Evolutionary conservation across 805 yeast genomes (phyloP).

Genomic region (Wickerhamiella sergipiensis): DNA sequence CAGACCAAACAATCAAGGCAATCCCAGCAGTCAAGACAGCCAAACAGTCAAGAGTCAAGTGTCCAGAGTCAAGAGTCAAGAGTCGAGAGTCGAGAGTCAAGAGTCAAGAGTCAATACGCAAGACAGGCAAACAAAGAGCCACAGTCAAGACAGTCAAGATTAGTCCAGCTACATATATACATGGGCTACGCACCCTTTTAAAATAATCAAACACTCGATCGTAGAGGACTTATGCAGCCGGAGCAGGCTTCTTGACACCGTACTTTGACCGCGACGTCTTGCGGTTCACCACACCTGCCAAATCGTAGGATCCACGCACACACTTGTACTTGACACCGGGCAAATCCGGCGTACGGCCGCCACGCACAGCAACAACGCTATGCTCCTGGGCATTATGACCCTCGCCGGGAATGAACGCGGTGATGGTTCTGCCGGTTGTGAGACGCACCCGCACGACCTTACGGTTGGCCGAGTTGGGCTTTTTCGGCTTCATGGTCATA

Average conservation of each 20-base stretch:
- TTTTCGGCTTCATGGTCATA: constrained; percentile 92
- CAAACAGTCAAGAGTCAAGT: no score
- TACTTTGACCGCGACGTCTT: constrained; percentile 80
- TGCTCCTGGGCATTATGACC: constrained; percentile 98
- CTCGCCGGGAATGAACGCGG: constrained; percentile 95
- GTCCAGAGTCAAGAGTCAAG: no score
- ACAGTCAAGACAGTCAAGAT: no score
- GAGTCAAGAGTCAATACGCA: no score
- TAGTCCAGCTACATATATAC: neutral
- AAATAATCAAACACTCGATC: no score
- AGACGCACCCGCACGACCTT: constrained; percentile 92
- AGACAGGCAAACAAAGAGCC: no score
- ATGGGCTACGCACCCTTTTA: no score
- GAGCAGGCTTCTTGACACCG: constrained; percentile 57
- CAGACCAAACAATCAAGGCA: no score
- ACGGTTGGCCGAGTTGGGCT: constrained; percentile 96
- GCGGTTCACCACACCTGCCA: constrained; percentile 91
- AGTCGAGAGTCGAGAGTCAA: no score
- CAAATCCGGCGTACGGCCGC: constrained; percentile 96
- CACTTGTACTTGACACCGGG: constrained; percentile 96
- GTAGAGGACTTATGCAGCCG: constrained; percentile 8
- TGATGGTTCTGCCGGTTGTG: constrained; percentile 74
- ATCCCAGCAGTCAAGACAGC: no score
- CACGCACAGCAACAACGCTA: constrained; percentile 87
- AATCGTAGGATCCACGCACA: constrained; percentile 84